Base-by-base conservation (phyloP, 768 basidiomycete genomes). In the Mycena rebaudengoi region DNA sequence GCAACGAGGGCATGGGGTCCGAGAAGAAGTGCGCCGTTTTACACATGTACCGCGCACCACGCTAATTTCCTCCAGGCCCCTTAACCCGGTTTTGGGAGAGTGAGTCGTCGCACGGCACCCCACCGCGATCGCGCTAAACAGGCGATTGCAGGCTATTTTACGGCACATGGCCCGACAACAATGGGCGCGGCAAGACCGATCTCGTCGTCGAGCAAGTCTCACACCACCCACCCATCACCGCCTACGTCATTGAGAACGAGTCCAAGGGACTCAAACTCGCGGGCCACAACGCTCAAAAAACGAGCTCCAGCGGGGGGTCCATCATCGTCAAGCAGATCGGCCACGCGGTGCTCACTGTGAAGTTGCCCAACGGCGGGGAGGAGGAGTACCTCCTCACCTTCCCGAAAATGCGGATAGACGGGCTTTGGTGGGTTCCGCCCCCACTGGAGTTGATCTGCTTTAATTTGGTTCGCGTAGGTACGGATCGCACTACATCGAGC, bases 61-160 rank as follows among this genome's bases (percentile, higher is more conserved):
- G 33, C 46, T 13, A 54, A 65, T n/a, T n/a, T n/a, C n/a, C 56
- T 66, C 7, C 68, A 96, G 95, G 70, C 97, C 97, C 16, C 83
- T 99, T 57, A 99, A 99, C 73, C 97, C 97, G 32, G 95, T 94
- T 11, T 90, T 98, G 16, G 95, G 95, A 77, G 95, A 95, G 91
- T 92, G 71, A 70, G 91, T 86, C n/a, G n/a, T n/a, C n/a, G n/a
- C n/a, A n/a, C 37, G 57, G 4, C 55, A 16, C 23, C 46, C 35
- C 43, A 25, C 57, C 43, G 28, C 25, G 32, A 37, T 56, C 5
- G 10, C 48, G 26, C 40, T 64, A 35, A 28, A 49, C n/a, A 21
- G 20, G 44, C 16, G 29, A 43, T 28, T 28, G 16, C 69, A 92
- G 91, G 72, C 80, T 93, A 26, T 98, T 98, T 78, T 96, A 94